Base-by-base conservation (phyloP, 2,329 filamentous ascomycete genomes). In the Pseudogymnoascus sp. region DNA sequence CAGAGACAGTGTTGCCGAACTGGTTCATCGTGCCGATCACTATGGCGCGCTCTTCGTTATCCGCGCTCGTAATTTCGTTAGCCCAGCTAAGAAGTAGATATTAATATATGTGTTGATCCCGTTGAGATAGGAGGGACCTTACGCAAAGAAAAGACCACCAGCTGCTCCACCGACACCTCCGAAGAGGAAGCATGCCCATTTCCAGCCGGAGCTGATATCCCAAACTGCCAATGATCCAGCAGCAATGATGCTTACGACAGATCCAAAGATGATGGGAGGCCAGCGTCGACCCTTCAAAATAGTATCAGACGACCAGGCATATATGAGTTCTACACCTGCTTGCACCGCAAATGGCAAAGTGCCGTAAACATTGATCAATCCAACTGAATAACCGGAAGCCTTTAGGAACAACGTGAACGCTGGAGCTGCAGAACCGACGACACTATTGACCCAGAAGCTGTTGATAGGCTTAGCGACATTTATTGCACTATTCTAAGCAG, bases 21-120 rank as follows among this genome's bases (percentile, higher is more conserved):
- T 87, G 82, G 65, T 89, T 90, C 84, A 89, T 89, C 14, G 78
- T 75, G 0, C 79, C 87, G 0, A 87, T 81, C 0, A 89, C 85
- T 3, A 90, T 75, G 0, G 87, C 86, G 8, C 86, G 77, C 74
- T 89, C 87, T 72, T 90, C 86, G 62, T 86, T 83, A 56, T 87
- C 79, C 2, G 74, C 74, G 2, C 78, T 75, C 64, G 81, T 84
- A 19, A 84, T 82, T 65, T 84, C 82, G 61, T 83, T 79, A 0
- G 79, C 78, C 81, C 81, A 83, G 7, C 75, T 78, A 22, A 33
- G 35, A 43, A 22, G 24, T 16, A 38, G 62, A 68, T 60, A 43
- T 65, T 26, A 66, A 64, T 24, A 65, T 65, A 19, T 63, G 59
- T 64, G 60, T 64, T 28, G 60, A 53, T 38, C 7, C 38, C 16